Percentiles rank a stretch among this genome's conserved stretches.
Evolutionary conservation across 805 yeast genomes (phyloP).

Genomic region (Cyberlindnera sargentensis): DNA sequence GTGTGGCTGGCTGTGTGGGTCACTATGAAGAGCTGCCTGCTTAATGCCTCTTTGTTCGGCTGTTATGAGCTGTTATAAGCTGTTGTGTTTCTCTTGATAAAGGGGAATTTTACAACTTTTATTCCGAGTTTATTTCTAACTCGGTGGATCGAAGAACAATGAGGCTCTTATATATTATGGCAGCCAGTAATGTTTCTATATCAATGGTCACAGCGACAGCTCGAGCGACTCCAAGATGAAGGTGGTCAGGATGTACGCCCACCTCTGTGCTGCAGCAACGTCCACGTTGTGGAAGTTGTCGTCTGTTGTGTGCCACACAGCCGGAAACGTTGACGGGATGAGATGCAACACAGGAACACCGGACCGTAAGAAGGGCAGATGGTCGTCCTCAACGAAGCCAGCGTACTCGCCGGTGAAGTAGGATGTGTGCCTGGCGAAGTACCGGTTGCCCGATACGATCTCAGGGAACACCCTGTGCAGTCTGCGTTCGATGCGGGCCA

Average conservation of each 20-base stretch:
- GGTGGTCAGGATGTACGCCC: constrained; percentile 37
- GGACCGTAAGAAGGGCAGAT: constrained; percentile 39
- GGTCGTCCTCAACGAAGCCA: constrained; percentile 41
- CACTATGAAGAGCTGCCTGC: too few relatives aligned
- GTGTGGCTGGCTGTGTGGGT: too few relatives aligned
- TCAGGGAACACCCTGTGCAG: constrained; percentile 8
- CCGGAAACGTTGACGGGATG: constrained; percentile 47
- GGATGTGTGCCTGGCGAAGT: constrained; percentile 13
- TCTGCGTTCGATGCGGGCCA: constrained; percentile 31
- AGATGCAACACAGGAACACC: constrained; percentile 46
- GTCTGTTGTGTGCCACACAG: constrained; percentile 42
- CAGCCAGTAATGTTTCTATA: too few relatives aligned
- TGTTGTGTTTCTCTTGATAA: too few relatives aligned
- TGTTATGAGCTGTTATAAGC: too few relatives aligned
- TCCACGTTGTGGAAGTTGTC: constrained; percentile 41
- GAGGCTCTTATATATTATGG: too few relatives aligned
- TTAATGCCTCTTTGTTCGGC: too few relatives aligned
- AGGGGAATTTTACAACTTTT: too few relatives aligned
- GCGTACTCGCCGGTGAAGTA: constrained; percentile 7
- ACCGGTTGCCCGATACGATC: constrained; percentile 1
- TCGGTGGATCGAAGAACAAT: too few relatives aligned
- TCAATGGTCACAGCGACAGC: too few relatives aligned
- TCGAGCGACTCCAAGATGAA: constrained; percentile 30
- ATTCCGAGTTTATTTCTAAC: too few relatives aligned
- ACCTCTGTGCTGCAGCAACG: constrained; percentile 33